phyloP scores from a whole-genome alignment of 768 basidiomycete species.

The Vishniacozyma victoriae region DNA sequence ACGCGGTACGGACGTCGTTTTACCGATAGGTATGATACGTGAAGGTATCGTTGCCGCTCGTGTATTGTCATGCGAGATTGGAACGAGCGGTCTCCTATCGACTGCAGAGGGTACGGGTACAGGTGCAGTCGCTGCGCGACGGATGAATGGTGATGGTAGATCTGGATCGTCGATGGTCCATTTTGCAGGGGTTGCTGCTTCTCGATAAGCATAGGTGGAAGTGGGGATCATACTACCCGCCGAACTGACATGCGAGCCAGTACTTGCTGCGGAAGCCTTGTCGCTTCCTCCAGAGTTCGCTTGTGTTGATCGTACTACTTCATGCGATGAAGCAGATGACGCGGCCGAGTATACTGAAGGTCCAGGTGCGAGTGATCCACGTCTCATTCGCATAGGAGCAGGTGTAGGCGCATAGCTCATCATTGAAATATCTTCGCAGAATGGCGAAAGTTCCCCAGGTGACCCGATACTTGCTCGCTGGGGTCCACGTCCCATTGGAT shows the following conservation, averaged over 20 bases:
- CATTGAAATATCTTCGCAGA: constrained; percentile 38
- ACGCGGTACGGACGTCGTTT: too few species aligned
- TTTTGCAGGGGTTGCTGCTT: constrained; percentile 44
- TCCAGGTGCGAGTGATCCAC: constrained; percentile 9
- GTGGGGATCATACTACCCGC: constrained; percentile 27
- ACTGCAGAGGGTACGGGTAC: neutral
- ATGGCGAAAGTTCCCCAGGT: constrained; percentile 24
- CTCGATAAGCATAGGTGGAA: constrained; percentile 32
- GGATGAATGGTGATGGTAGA: constrained; percentile 41
- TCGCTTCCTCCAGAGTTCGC: neutral
- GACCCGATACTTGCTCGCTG: constrained; percentile 36
- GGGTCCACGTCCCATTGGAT: constrained; percentile 7
- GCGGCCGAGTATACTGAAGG: neutral
- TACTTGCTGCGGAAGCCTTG: neutral
- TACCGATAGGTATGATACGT: too few species aligned
- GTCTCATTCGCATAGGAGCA: constrained; percentile 11
- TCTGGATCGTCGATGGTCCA: constrained; percentile 42
- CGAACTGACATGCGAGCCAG: constrained; percentile 2
- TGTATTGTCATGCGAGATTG: too few species aligned
- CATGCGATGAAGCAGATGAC: constrained; percentile 5
- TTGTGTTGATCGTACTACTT: neutral
- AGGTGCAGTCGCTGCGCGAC: constrained; percentile 2
- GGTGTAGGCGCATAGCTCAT: constrained; percentile 14
- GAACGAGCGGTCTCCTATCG: too few species aligned
- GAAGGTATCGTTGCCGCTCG: too few species aligned